Base-by-base conservation (phyloP, 148 eudicot species). In the Dysphania ambrosioides region DNA sequence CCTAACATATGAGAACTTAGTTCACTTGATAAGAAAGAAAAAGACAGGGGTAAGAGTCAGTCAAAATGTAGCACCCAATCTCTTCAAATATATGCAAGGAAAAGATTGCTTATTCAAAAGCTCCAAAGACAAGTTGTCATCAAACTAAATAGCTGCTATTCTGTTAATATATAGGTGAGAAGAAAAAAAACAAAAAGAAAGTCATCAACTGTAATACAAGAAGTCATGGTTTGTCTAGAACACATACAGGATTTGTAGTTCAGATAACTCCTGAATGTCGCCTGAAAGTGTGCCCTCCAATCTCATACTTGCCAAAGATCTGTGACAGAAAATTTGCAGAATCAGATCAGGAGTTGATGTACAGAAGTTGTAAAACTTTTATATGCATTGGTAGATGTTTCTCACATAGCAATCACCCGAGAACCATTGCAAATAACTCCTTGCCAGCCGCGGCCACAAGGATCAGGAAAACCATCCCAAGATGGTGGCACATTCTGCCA, bases 401-500 rank as follows among this genome's bases (percentile, higher is more conserved):
- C 80, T 75, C 77, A 88, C 96, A 93, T 83, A 0, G 90, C 61
- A 40, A 85, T 83, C 42, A 92, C 88, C 18, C 88, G 87, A 29
- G 80, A 72, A 59, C 76, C 73, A 34, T 21, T 84, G 84, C 97
- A 92, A 29, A 0, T 40, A 75, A 92, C 80, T 71, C 95, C 97
- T 49, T 87, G 90, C 97, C 97, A 92, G 38, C 59, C 64, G 26
- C 26, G 12, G 15, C 83, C 87, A 75, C 95, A 92, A 56, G 97
- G 94, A 80, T 90, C 92, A 40, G 18, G 64, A 75, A 75, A 70
- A 27, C 83, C 87, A 24, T 7, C 65, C 94, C 94, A 92, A 70
- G 79, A 82, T 23, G 87, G 87, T 8, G 95, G 95, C 29, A 66
- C 69, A 82, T 87, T 88, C 60, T 78, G 1, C 97, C 88, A 92